Base-by-base conservation (phyloP, 1,139 yeast species). In the Scheffersomyces cryptocercus region DNA sequence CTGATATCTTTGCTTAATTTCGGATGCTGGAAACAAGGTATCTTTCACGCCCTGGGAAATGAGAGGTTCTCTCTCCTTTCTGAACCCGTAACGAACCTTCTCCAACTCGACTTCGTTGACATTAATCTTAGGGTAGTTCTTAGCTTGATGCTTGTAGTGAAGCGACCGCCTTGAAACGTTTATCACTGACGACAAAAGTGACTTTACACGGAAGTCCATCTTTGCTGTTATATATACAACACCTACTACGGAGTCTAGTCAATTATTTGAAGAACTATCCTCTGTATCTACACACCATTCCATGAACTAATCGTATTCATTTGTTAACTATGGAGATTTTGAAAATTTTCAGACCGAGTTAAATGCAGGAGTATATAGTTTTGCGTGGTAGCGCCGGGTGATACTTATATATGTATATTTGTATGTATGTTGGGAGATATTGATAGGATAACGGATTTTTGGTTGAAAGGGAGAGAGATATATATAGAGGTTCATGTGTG, bases 51-150 rank as follows among this genome's bases (percentile, higher is more conserved):
- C 44, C 54, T 72, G 77, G 10, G 77, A 70, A 46, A 74, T 56
- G 45, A 73, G 61, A 11, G 77, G 77, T 16, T 55, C 58, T 60
- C 77, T 67, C 40, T 61, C 64, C 48, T 57, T 68, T 53, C 77
- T 62, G 54, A 65, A 73, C 29, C 77, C 77, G 44, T 53, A 61
- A 40, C 72, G 56, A 29, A 74, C 70, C 47, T 69, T 67, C 28
- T 70, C 66, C 39, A 74, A 64, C 10, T 50, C 65, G 35, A 74
- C 77, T 46, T 73, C 77, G 9, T 61, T 52, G 29, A 67, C 58
- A 48, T 72, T 69, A 28, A 74, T 73, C 51, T 69, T 59, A 8
- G 79, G 79, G 54, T 74, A 74, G 28, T 58, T 59, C 39, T 51
- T 62, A 32, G 64, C 60, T 32, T 53, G 58, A 29, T 64, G 65